A percentile compares a stretch with the other conserved stretches of the same genome.
Evolutionary conservation across 1,139 yeast genomes (phyloP).

Genomic region (Kurtzmaniella quercitrusa): DNA sequence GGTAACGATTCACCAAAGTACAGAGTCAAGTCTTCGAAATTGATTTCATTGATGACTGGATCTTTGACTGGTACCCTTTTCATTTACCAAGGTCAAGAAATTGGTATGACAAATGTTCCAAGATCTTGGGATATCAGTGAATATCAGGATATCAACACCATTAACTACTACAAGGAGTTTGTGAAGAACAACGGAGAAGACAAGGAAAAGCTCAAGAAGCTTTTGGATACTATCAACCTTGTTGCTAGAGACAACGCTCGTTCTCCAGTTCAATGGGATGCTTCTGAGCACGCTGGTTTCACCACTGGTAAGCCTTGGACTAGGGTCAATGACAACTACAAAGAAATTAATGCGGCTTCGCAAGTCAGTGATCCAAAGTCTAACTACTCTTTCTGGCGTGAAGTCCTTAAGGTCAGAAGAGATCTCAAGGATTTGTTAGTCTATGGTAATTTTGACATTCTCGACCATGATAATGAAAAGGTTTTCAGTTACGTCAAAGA

Average conservation of each 20-base stretch:
- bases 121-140: conserved; percentile 45
- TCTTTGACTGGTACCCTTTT: conserved; percentile 54
- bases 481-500: conserved; percentile 38
- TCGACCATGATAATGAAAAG: conserved; percentile 35
- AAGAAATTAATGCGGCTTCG: conserved; percentile 43
- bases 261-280: conserved; percentile 59
- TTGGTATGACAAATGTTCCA: conserved; percentile 52
- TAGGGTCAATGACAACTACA: conserved; percentile 48
- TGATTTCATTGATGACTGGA: conserved; percentile 43
- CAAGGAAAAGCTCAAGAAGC: conserved; percentile 22
- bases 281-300: conserved; percentile 44
- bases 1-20: conserved; percentile 39
- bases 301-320: conserved; percentile 53
- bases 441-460: conserved; percentile 44
- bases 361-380: conserved; percentile 47
- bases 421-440: conserved; percentile 38
- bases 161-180: conserved; percentile 38
- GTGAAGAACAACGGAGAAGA: conserved; percentile 27
- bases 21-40: conserved; percentile 39
- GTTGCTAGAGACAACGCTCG: conserved; percentile 54
- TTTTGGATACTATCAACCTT: conserved; percentile 31
- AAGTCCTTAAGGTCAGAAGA: conserved; percentile 42
- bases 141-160: conserved; percentile 48
- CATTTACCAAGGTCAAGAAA: conserved; percentile 60
- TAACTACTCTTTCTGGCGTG: conserved; percentile 43